Conservation (phyloP, 2,329 filamentous ascomycete species). For the Paecilomyces formosus region DNA sequence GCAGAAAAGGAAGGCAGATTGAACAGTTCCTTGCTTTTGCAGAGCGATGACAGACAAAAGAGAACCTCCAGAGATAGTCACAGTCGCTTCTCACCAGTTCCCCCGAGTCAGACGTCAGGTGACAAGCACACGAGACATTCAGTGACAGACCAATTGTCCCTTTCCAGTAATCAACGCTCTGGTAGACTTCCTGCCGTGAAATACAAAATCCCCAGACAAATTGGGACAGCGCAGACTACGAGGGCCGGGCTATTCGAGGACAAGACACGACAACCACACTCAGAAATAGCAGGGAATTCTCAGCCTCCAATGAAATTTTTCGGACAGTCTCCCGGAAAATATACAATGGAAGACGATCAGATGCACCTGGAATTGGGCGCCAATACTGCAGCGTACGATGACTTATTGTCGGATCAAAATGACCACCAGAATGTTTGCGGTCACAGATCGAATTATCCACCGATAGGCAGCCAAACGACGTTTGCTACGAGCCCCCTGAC, state of each 20-base stretch:
- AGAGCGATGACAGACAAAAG: not conserved
- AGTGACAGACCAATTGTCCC: not conserved
- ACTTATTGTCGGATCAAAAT: not conserved
- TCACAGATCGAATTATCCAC: not conserved
- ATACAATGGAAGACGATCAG: not conserved
- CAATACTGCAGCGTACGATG: not conserved
- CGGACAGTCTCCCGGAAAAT: not conserved
- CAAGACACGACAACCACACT: not conserved
- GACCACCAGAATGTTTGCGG: not conserved
- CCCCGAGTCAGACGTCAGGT: not conserved
- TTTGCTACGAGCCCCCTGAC: not conserved
- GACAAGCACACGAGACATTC: not conserved
- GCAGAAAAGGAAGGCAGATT: slow-evolving; percentile 10
- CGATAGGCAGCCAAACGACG: not conserved
- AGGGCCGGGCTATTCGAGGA: not conserved
- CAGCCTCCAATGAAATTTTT: not conserved
- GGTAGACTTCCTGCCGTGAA: not conserved
- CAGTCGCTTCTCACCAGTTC: not conserved
- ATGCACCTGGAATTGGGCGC: not conserved
- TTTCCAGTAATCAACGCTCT: not conserved
- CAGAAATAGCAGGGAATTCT: not conserved
- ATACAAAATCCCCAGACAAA: not conserved
- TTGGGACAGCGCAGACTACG: not conserved
- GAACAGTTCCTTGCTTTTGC: not conserved
- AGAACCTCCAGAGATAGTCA: not conserved